Evolutionary conservation across 2,329 filamentous ascomycete genomes (phyloP).

Genomic region (Samsoniella hepiali): DNA sequence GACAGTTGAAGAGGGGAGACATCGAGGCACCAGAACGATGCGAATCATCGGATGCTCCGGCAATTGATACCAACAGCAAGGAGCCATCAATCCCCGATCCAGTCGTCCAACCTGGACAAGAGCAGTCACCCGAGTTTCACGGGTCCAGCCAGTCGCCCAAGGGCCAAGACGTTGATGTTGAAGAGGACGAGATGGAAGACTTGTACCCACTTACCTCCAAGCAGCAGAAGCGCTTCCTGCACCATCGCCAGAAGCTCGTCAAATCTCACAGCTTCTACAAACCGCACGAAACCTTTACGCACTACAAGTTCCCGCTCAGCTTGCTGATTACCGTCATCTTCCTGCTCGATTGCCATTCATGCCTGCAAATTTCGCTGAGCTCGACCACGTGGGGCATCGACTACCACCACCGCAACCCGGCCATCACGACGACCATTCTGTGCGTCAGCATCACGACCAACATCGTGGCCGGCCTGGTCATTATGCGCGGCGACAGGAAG

Average conservation of each 20-base stretch:
- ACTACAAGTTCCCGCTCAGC: slow-evolving; percentile 72
- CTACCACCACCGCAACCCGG: slow-evolving; percentile 65
- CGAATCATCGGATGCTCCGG: slow-evolving; percentile 18
- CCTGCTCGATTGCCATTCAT: slow-evolving; percentile 73
- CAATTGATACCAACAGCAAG: neutral
- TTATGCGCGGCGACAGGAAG: slow-evolving; percentile 69
- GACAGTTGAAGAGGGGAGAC: slow-evolving; percentile 48
- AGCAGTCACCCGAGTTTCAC: neutral
- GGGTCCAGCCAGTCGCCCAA: neutral
- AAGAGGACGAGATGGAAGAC: slow-evolving; percentile 40
- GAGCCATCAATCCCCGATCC: neutral
- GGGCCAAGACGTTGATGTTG: neutral
- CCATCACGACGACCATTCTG: slow-evolving; percentile 77
- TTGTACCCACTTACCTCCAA: slow-evolving; percentile 57
- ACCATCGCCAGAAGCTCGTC: slow-evolving; percentile 77
- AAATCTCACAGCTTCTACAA: slow-evolving; percentile 88
- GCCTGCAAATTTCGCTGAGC: slow-evolving; percentile 77
- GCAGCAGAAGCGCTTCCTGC: slow-evolving; percentile 67
- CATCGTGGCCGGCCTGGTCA: slow-evolving; percentile 71
- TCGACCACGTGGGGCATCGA: slow-evolving; percentile 75
- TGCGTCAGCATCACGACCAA: slow-evolving; percentile 76
- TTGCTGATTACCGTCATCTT: slow-evolving; percentile 75
- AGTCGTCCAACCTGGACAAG: neutral
- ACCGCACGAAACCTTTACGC: slow-evolving; percentile 79
- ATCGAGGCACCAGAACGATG: slow-evolving; percentile 24